Evolutionary conservation across 805 yeast genomes (phyloP), one percentile per base, ranked within the genome.

Genomic region (Pichia membranifaciens): DNA sequence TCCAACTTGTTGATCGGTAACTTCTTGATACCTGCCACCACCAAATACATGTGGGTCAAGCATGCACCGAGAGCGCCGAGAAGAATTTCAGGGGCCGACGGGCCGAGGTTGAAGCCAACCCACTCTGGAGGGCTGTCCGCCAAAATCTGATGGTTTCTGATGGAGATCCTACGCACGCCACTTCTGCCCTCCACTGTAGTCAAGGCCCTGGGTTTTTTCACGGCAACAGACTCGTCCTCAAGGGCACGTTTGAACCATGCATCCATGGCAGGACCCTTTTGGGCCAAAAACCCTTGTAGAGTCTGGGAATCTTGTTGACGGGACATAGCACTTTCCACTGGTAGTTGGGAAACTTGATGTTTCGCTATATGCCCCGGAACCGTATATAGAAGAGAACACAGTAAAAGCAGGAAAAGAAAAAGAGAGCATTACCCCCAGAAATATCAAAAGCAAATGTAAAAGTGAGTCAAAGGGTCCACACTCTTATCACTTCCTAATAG

Each of bases 221-320:
- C 25, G 13, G 48, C 48, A 10, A 45, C 18, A 25, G 31, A n/a
- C 6, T 33, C 44, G 28, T 39, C 17, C 18, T 39, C 22, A 13
- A 9, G 8, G 3, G 44, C 44, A 25, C 31, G 15, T 18, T 45
- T 23, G 15, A 39, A 45, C 37, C 42, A 45, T 25, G 34, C 28
- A 18, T 23, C 40, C 48, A 45, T 45, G 5, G 31, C 43, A 22
- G 28, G 36, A 33, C 48, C 48, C 28, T 45, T 45, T 31, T 25
- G 34, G 7, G 17, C 20, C 10, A 45, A 17, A 22, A 23, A 45
- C 16, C 21, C 38, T 38, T 45, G 35, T 8, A 72, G 65, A 49
- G 41, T 48, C 17, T 78, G 74, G 52, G 79, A 74, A 56, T 77
- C 75, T 43, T 25, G 29, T 25, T 25, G 29, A 25, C 10, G 29